Evolutionary conservation across 495 filamentous ascomycete genomes (phyloP).

Genomic region (Xylaria curta): DNA sequence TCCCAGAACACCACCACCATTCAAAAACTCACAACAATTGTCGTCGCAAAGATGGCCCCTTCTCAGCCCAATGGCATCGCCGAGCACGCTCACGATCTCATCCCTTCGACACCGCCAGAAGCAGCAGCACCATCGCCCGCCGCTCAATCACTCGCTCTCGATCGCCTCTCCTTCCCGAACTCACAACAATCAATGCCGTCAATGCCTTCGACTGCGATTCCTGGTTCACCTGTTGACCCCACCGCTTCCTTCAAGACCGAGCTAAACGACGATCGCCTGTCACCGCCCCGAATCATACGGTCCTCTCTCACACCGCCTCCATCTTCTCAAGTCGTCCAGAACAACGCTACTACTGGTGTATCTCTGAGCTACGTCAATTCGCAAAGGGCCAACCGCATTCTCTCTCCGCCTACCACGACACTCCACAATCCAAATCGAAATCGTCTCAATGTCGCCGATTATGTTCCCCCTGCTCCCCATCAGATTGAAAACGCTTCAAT

Average conservation of each 20-base stretch:
- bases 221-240: conserved; percentile 49
- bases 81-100: conserved; percentile 42
- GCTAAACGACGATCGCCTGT: conserved; percentile 45
- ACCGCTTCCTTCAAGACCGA: conserved; percentile 47
- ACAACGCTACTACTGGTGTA: conserved; percentile 38
- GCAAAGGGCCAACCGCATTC: conserved; percentile 44
- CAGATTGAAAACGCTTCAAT: conserved; percentile 68
- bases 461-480: conserved; percentile 63
- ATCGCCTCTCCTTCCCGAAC: conserved; percentile 27
- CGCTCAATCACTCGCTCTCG: conserved; percentile 11
- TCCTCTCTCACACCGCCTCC: conserved; percentile 75
- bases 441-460: conserved; percentile 54
- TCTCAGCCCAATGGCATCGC: conserved; percentile 32
- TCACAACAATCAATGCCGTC: conserved; percentile 53
- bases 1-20: background rate
- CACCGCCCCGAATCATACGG: conserved; percentile 47
- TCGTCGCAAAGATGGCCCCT: conserved; percentile 27
- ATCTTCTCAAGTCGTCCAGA: conserved; percentile 66
- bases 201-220: conserved; percentile 52
- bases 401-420: conserved; percentile 64
- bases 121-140: conserved; percentile 24
- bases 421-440: conserved; percentile 58
- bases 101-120: conserved; percentile 50
- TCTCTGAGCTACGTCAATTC: conserved; percentile 53
- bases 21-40: background rate